Evolutionary conservation across 2,329 filamentous ascomycete genomes (phyloP).

Genomic region (Shiraia sp.): DNA sequence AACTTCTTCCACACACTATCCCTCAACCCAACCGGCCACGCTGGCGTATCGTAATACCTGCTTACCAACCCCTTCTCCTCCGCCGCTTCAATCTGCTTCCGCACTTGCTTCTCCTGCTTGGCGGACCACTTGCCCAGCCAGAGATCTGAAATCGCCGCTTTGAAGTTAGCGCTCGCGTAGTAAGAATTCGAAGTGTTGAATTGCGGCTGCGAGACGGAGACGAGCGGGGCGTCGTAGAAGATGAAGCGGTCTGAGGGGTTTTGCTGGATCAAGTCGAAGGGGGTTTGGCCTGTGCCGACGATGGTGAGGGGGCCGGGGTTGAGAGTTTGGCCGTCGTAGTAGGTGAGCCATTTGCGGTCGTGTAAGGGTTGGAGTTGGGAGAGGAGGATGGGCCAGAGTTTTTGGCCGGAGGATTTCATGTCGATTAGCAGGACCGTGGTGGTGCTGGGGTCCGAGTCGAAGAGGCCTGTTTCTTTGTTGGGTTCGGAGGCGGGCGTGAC

Average conservation of each 20-base stretch:
- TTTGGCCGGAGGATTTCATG: constrained; percentile 63
- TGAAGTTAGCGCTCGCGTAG: constrained; percentile 28
- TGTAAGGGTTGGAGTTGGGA: constrained; percentile 63
- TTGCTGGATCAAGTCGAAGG: constrained; percentile 59
- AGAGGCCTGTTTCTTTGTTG: constrained; percentile 53
- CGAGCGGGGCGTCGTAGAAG: constrained; percentile 70
- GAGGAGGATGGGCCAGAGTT: constrained; percentile 59
- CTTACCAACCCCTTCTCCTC: constrained; percentile 21
- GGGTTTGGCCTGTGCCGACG: constrained; percentile 68
- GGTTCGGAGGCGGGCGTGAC: constrained; percentile 18
- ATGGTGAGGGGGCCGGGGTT: constrained; percentile 65
- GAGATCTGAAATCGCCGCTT: constrained; percentile 21
- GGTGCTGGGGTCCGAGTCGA: constrained; percentile 44
- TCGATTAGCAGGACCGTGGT: constrained; percentile 68
- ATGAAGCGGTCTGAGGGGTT: constrained; percentile 62
- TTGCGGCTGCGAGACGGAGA: constrained; percentile 24
- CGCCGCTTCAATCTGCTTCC: constrained; percentile 25
- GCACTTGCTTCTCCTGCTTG: constrained; percentile 17
- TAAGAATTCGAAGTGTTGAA: constrained; percentile 33
- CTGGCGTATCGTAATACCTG: constrained; percentile 28
- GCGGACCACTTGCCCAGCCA: constrained; percentile 14
- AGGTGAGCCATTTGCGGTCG: constrained; percentile 56
- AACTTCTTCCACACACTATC: constrained; percentile 25
- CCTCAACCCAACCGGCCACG: constrained; percentile 23
- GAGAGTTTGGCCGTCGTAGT: constrained; percentile 55